Conservation (phyloP, 352 stramenopile species). For the Pythium periplocum region DNA sequence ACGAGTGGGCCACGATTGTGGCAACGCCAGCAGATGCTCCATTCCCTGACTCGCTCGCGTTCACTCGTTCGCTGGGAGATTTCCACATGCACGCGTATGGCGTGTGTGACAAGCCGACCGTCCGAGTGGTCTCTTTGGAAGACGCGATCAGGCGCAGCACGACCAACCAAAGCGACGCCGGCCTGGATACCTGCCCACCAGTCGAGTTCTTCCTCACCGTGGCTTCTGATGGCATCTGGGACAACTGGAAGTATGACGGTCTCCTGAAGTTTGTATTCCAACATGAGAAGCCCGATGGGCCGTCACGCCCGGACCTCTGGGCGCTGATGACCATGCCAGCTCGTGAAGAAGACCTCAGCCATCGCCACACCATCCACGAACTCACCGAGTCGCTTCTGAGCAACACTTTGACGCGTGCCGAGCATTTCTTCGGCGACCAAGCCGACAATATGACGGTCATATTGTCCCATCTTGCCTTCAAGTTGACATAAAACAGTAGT, state of each 20-base stretch:
- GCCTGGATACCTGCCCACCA: neutral
- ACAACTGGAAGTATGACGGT: conserved; percentile 87
- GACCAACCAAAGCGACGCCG: conserved; percentile 21
- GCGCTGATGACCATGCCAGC: too few species aligned
- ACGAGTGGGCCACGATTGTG: conserved; percentile 88
- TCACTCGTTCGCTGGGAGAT: conserved; percentile 84
- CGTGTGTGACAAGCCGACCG: conserved; percentile 57
- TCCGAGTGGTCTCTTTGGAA: conserved; percentile 48
- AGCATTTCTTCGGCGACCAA: conserved; percentile 69
- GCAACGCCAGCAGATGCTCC: conserved; percentile 52
- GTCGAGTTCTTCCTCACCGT: conserved; percentile 54
- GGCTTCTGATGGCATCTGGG: conserved; percentile 84
- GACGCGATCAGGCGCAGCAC: conserved; percentile 9
- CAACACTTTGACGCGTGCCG: conserved; percentile 53
- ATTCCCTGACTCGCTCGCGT: conserved; percentile 81
- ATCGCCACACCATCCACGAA: conserved; percentile 17
- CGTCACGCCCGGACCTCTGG: too few species aligned
- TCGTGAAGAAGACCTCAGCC: neutral
- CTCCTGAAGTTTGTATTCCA: conserved; percentile 43
- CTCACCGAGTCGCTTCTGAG: conserved; percentile 44
- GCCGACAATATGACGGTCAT: conserved; percentile 89
- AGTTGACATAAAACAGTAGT: too few species aligned
- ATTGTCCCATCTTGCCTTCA: conserved; percentile 26
- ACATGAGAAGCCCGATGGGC: neutral
- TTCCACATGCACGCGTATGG: conserved; percentile 87